Evolutionary conservation across 1,284 basidiomycete genomes (phyloP), one percentile per base, ranked within the genome.

Genomic region (Leccinum subspadiceum): DNA sequence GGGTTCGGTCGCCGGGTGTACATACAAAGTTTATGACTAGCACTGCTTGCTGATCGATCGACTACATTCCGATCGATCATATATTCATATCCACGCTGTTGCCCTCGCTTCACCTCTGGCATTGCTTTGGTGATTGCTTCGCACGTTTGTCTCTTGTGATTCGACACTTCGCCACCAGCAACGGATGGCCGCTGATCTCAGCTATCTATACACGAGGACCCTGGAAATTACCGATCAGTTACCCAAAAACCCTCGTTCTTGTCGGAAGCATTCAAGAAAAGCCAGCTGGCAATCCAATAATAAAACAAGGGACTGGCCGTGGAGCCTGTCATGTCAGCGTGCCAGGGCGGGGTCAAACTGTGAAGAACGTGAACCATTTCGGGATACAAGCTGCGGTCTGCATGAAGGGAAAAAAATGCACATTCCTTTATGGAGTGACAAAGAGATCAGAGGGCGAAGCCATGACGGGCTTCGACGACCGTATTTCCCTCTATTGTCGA

Each of bases 51-150:
- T 44, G 41, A 20, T 44, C 41, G 41, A 44, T 44, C 17, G 5
- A 44, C 17, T 41, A 41, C n/a, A 41, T 9, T 17, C n/a, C 5
- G 41, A 44, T 44, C 10, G 41, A 44, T 44, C 41, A 44, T 37
- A 7, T 15, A 3, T 15, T 37, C 37, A 44, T 3, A 12, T 20
- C 10, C 17, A 44, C 12, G 1, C 41, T 44, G 39, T 41, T 41
- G 39, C 39, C 41, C 17, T 37, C 15, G 37, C 37, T 37, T 37
- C 37, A 37, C 35, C 15, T 35, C 33, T 35, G 12, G 2, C 15
- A 37, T 37, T 15, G 37, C 62, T 58, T 63, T 48, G 24, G 35
- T 29, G 31, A 24, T 50, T 55, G 44, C 52, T 59, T 65, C 46
- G 53, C 59, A 41, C 41, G 44, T 29, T 35, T 54, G 13, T 13